Evolutionary conservation across 164 flowering plant genomes (phyloP).

Genomic region (grape (Vitis vinifera)): ASM3070453v1 NC_081813.1:490001-490500

Average conservation of each 20-base stretch:
- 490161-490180: too few species aligned
- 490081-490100: too few species aligned
- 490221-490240: neutral
- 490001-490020: too few species aligned
- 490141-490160: too few species aligned
- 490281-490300: conserved; percentile 69
- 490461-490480: neutral
- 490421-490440: conserved; percentile 39
- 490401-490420: conserved; percentile 91
- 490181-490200: too few species aligned
- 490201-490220: neutral
- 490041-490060: too few species aligned
- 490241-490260: conserved; percentile 81
- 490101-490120: too few species aligned
- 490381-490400: conserved; percentile 87
- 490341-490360: conserved; percentile 80
- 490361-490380: conserved; percentile 72
- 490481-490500: too few species aligned
- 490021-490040: too few species aligned
- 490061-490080: too few species aligned
- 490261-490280: conserved; percentile 96
- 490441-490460: conserved; percentile 1
- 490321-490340: conserved; percentile 88
- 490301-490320: conserved; percentile 96
- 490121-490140: too few species aligned